Base-by-base conservation (phyloP, 495 filamentous ascomycete species). In the Mycothermus thermophilus region DNA sequence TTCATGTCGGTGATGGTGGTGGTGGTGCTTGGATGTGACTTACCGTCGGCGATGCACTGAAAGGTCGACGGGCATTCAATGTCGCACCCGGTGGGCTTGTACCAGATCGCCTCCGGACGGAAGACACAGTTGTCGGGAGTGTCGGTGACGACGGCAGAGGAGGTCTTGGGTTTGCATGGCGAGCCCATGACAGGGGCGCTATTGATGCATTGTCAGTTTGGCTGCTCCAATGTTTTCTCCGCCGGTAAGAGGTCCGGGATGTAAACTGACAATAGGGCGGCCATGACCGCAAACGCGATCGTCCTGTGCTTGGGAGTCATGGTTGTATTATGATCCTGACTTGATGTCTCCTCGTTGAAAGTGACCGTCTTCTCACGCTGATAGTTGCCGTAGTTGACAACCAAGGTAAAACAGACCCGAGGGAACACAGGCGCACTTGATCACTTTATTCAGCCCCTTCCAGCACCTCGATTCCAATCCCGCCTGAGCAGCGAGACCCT, bases 21-120 rank as follows among this genome's bases (percentile, higher is more conserved):
- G 11, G 30, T 3, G 8, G 39, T 4, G 21, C 13, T 3, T 15
- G 9, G 4, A 5, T 2, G 11, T 30, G 25, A 23, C 38, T 31
- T 0, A 42, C 43, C 10, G 22, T 47, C 41, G 3, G 18, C 30
- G 15, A 35, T 26, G 27, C 41, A 48, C 21, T 29, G 13, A 5
- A 24, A 12, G 9, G 11, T 9, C 15, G 4, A 23, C 29, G 27
- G 3, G 24, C 41, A 44, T 0, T 24, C 2, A 8, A 48, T 31
- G 14, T 27, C 34, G 12, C 41, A 48, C 3, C 41, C 41, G 17
- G 26, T 35, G 14, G 34, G 37, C 10, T 24, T 19, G 8, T 17
- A 41, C 19, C 11, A 21, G 1, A 41, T 47, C 7, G 38, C 36
- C 12, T 36, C 37, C 0, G 41, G 41, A 1, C 37, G 37, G 7